Evolutionary conservation across 495 filamentous ascomycete species (phyloP).

Genomic region (Polyplosphaeria fusca): DNA sequence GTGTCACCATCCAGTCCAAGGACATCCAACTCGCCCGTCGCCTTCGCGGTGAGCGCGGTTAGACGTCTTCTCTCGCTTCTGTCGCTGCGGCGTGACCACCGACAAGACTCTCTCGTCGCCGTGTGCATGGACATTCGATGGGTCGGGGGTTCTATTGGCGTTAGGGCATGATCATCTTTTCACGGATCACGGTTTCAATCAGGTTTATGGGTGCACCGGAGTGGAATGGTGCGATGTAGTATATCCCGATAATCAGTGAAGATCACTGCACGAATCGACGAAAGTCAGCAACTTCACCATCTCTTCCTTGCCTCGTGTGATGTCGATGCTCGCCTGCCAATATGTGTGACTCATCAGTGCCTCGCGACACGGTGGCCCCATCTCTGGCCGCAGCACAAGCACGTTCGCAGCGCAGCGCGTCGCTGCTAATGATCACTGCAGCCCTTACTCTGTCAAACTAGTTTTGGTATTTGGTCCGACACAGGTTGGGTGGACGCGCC

Average conservation of each 20-base stretch:
- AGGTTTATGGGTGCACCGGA: slow-evolving; percentile 19
- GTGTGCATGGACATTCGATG: slow-evolving; percentile 3
- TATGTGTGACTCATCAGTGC: no score
- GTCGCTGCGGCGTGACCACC: slow-evolving; percentile 6
- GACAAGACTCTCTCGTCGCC: slow-evolving; percentile 18
- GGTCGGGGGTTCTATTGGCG: slow-evolving; percentile 21
- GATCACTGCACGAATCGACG: slow-evolving; percentile 28
- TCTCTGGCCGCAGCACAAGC: no score
- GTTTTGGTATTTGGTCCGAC: no score
- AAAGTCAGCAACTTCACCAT: slow-evolving; percentile 7
- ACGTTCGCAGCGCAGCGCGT: no score
- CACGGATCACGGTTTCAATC: slow-evolving; percentile 20
- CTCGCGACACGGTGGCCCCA: no score
- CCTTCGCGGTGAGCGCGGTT: slow-evolving; percentile 92
- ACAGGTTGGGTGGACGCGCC: no score
- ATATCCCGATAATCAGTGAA: slow-evolving; percentile 33
- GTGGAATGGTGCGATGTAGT: slow-evolving; percentile 24
- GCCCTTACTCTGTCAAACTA: no score
- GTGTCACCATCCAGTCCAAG: slow-evolving; percentile 66
- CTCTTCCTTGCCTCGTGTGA: slow-evolving; percentile 10
- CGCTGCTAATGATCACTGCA: no score
- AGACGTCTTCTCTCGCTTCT: slow-evolving; percentile 34
- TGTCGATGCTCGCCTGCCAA: no score
- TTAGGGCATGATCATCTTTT: slow-evolving; percentile 14
- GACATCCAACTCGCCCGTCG: slow-evolving; percentile 96